Conservation (phyloP, 108 stramenopile genomes). For the Cyclotella cryptica region DNA sequence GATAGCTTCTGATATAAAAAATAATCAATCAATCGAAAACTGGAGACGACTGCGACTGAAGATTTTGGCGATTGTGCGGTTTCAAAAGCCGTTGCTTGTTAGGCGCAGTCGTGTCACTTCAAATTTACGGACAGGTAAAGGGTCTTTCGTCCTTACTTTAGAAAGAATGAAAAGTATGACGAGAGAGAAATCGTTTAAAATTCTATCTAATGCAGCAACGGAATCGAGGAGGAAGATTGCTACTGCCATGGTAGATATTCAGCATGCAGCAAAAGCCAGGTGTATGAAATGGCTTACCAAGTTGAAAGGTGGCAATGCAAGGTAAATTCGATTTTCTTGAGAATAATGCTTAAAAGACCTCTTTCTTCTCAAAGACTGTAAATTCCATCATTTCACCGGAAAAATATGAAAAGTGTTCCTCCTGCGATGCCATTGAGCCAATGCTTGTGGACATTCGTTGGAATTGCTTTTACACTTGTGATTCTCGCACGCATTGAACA, state of each 20-base stretch:
- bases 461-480: slow-evolving; percentile 11
- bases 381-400: background rate
- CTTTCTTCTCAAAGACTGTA: background rate
- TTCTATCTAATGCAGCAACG: slow-evolving; percentile 20
- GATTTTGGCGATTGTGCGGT: slow-evolving; percentile 14
- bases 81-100: slow-evolving; percentile 13
- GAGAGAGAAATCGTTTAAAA: slow-evolving; percentile 17
- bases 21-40: slow-evolving; percentile 11
- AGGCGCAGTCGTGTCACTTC: slow-evolving; percentile 1
- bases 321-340: background rate
- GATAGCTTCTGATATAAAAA: background rate
- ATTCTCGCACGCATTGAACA: slow-evolving; percentile 13
- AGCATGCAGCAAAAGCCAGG: slow-evolving; percentile 9
- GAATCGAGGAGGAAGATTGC: slow-evolving; percentile 5
- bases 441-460: slow-evolving; percentile 32
- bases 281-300: slow-evolving; percentile 31
- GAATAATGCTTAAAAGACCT: background rate
- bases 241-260: slow-evolving; percentile 2
- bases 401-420: slow-evolving; percentile 9
- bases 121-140: background rate
- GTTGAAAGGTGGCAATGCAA: slow-evolving; percentile 23
- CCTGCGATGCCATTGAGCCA: slow-evolving; percentile 19
- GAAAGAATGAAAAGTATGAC: slow-evolving; percentile 7
- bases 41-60: slow-evolving; percentile 20
- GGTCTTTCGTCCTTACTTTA: slow-evolving; percentile 2